phyloP scores from a whole-genome alignment of 805 yeast genomes.

The Saccharomycopsis fermentans region DNA sequence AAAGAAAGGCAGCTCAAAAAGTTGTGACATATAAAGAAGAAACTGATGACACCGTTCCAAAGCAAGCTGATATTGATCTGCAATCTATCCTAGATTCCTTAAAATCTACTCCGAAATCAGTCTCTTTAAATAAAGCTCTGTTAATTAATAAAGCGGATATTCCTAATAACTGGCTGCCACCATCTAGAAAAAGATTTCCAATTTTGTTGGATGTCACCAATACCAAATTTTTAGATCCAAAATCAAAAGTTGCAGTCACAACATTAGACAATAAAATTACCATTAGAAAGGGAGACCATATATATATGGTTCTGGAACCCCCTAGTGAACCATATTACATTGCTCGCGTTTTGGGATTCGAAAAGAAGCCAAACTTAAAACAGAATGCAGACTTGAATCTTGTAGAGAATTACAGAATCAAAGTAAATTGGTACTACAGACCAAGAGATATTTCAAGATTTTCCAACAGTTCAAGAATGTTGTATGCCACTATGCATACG shows the following conservation, averaged over 20 bases:
- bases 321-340: slow-evolving; percentile 91
- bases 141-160: slow-evolving; percentile 1
- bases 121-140: background rate
- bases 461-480: slow-evolving; percentile 58
- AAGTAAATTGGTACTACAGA: slow-evolving; percentile 86
- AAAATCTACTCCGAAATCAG: background rate
- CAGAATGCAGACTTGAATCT: slow-evolving; percentile 27
- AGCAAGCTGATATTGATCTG: background rate
- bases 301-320: slow-evolving; percentile 83
- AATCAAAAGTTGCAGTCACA: background rate
- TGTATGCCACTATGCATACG: slow-evolving; percentile 79
- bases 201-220: slow-evolving; percentile 1
- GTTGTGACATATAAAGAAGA: slow-evolving; percentile 15
- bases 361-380: slow-evolving; percentile 27
- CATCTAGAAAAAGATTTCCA: slow-evolving; percentile 7
- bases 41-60: background rate
- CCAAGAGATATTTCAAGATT: slow-evolving; percentile 72
- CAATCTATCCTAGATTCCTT: background rate
- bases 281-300: slow-evolving; percentile 38
- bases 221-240: slow-evolving; percentile 1
- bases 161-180: slow-evolving; percentile 17
- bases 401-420: slow-evolving; percentile 47
- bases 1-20: slow-evolving; percentile 16
- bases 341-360: slow-evolving; percentile 74
- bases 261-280: slow-evolving; percentile 15